Evolutionary conservation across 2,329 filamentous ascomycete genomes (phyloP).

Genomic region (Hypoxylon sp.): DNA sequence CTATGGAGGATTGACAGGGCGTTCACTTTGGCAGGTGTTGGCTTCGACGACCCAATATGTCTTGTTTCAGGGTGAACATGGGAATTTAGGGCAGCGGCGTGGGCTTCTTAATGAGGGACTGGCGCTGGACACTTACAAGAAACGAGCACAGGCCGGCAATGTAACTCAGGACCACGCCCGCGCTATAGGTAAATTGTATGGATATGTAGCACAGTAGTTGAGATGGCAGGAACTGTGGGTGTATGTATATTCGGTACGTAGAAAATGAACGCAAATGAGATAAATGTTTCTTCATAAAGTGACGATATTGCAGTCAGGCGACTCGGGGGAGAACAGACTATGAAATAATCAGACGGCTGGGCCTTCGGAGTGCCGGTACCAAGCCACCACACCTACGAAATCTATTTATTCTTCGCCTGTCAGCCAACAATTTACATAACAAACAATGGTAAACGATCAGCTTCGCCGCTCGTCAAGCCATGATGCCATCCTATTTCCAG

Average conservation of each 20-base stretch:
- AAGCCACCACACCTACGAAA: conserved; percentile 37
- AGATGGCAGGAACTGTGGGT: conserved; percentile 11
- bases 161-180: conserved; percentile 8
- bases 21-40: conserved; percentile 25
- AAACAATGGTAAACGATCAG: conserved; percentile 34
- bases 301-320: conserved; percentile 20
- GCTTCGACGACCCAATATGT: conserved; percentile 31
- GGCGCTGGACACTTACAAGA: conserved; percentile 12
- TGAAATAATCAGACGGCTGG: conserved; percentile 41
- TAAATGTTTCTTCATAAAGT: background rate
- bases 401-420: conserved; percentile 32
- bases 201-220: conserved; percentile 8
- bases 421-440: conserved; percentile 30
- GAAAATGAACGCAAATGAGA: conserved; percentile 17
- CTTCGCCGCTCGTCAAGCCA: conserved; percentile 35
- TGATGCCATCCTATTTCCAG: conserved; percentile 34
- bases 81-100: conserved; percentile 41
- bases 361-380: conserved; percentile 13
- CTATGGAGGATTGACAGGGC: conserved; percentile 27
- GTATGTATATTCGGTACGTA: conserved; percentile 10
- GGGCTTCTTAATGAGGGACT: conserved; percentile 31
- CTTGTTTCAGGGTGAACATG: conserved; percentile 50
- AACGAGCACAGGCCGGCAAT: conserved; percentile 25
- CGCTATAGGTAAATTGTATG: conserved; percentile 2
- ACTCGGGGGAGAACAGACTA: conserved; percentile 24